Conservation (phyloP, 345 rosid genomes). For the Citrus unshiu region DNA sequence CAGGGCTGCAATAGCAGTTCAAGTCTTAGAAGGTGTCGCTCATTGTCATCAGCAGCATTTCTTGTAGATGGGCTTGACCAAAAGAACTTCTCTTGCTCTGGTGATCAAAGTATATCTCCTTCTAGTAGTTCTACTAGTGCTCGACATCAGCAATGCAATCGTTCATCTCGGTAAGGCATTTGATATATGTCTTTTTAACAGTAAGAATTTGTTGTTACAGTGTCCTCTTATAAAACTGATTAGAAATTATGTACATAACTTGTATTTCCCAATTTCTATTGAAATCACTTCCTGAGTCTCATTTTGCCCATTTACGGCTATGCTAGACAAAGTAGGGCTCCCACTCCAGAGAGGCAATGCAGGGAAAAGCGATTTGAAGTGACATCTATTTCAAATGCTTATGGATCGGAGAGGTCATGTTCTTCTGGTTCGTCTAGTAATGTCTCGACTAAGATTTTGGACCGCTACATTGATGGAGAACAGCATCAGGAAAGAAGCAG, state of each 20-base stretch:
- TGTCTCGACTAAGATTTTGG: conserved; percentile 74
- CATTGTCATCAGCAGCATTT: conserved; percentile 69
- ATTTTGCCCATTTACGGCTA: conserved; percentile 6
- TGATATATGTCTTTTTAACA: conserved; percentile 1
- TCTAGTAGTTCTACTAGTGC: conserved; percentile 20
- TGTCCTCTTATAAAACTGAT: conserved; percentile 3
- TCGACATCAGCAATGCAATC: conserved; percentile 31
- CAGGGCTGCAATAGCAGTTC: conserved; percentile 34
- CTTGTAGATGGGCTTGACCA: conserved; percentile 45
- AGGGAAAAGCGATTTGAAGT: conserved; percentile 46
- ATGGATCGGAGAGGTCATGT: conserved; percentile 30
- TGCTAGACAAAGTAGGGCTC: conserved; percentile 35
- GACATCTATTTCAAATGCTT: conserved; percentile 21
- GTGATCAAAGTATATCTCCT: conserved; percentile 45
- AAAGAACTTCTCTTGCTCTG: conserved; percentile 26
- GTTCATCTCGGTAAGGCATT: conserved; percentile 47
- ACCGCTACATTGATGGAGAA: conserved; percentile 94
- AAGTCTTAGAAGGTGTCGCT: conserved; percentile 77
- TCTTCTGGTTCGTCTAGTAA: conserved; percentile 49
- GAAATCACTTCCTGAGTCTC: background rate
- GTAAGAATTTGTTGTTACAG: background rate
- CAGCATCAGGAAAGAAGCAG: conserved; percentile 59
- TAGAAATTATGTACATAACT: background rate
- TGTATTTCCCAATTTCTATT: background rate
- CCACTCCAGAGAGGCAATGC: conserved; percentile 52